These are phyloP conservation scores for Venturiaceae sp. DNA, from an alignment of 2,329 filamentous ascomycete species.

Conservation along the genomic window DNA sequence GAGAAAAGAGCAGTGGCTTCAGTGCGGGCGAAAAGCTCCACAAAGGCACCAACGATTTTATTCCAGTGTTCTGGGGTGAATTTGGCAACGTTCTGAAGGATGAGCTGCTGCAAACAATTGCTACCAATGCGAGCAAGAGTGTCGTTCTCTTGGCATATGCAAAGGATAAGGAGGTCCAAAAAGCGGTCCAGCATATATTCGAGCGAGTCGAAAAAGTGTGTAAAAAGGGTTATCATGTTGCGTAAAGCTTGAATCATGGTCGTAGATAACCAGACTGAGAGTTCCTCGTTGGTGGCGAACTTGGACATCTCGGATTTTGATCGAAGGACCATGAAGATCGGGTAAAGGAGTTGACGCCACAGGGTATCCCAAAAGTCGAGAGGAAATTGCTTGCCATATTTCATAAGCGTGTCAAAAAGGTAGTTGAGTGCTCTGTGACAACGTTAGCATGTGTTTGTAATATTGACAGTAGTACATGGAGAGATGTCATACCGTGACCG, in stretches of 20 bases:
- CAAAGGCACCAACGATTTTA: slow-evolving; percentile 91
- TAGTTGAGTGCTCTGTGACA: slow-evolving; percentile 71
- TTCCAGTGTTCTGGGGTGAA: slow-evolving; percentile 83
- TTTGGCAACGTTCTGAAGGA: slow-evolving; percentile 91
- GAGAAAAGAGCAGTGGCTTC: slow-evolving; percentile 95
- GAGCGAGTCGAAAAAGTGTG: slow-evolving; percentile 91
- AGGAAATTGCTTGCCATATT: slow-evolving; percentile 85
- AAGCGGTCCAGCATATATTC: slow-evolving; percentile 99
- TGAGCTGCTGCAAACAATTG: slow-evolving; percentile 94
- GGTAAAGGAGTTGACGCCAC: slow-evolving; percentile 92
- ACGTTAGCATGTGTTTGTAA: slow-evolving; percentile 4
- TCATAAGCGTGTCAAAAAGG: slow-evolving; percentile 87
- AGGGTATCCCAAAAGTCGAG: slow-evolving; percentile 97
- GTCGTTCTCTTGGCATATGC: slow-evolving; percentile 98
- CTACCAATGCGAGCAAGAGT: slow-evolving; percentile 96
- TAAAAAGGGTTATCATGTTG: slow-evolving; percentile 98
- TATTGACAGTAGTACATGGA: not conserved
- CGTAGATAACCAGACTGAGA: slow-evolving; percentile 96
- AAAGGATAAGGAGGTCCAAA: slow-evolving; percentile 83
- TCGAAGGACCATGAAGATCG: slow-evolving; percentile 96
- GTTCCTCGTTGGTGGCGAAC: slow-evolving; percentile 87
- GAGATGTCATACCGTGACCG: slow-evolving; percentile 47
- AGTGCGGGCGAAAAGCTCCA: slow-evolving; percentile 87
- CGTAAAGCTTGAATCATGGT: slow-evolving; percentile 98
- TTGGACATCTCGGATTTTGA: slow-evolving; percentile 96